A percentile compares a stretch with the other conserved stretches of the same genome.
Evolutionary conservation across 169 alveolate species (phyloP).

Genomic region (Cyclospora cayetanensis): DNA sequence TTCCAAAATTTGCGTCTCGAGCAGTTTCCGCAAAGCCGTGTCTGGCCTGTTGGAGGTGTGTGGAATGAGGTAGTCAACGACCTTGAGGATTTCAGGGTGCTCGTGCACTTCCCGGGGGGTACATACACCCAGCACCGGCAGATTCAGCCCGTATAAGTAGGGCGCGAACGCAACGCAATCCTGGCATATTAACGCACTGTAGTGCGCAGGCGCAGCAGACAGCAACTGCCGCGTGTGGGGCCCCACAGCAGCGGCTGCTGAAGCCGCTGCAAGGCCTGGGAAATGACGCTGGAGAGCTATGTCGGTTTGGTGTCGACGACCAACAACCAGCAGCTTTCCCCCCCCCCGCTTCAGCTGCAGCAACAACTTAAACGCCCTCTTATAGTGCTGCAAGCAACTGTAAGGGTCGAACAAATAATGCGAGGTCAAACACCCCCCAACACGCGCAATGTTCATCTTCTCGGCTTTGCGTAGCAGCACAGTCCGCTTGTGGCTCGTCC

Average conservation of each 20-base stretch:
- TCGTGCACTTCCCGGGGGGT: conserved; percentile 65
- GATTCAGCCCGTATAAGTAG: neutral
- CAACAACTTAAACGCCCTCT: conserved; percentile 60
- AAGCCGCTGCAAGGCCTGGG: conserved; percentile 19
- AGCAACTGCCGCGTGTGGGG: neutral
- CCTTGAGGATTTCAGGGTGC: conserved; percentile 73
- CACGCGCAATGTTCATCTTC: conserved; percentile 42
- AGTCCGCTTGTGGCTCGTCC: neutral
- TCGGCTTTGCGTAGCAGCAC: neutral
- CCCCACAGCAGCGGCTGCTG: neutral
- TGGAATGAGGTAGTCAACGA: conserved; percentile 68
- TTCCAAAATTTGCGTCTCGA: conserved; percentile 25
- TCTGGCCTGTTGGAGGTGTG: conserved; percentile 43
- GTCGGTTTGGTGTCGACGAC: conserved; percentile 24
- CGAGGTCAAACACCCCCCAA: conserved; percentile 43
- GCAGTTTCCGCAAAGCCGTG: conserved; percentile 62
- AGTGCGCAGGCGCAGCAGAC: conserved; percentile 39
- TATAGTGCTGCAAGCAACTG: conserved; percentile 63
- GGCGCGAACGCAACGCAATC: conserved; percentile 54
- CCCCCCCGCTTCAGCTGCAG: conserved; percentile 43
- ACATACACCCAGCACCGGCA: conserved; percentile 71
- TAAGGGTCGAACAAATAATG: conserved; percentile 70
- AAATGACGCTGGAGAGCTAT: conserved; percentile 54
- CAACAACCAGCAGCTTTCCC: conserved; percentile 16
- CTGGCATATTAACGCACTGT: conserved; percentile 47